A percentile compares a stretch with the other conserved stretches of the same genome.
These are phyloP conservation scores for Pleurotus djamor DNA, from an alignment of 768 basidiomycete species.

Conservation along the genomic window DNA sequence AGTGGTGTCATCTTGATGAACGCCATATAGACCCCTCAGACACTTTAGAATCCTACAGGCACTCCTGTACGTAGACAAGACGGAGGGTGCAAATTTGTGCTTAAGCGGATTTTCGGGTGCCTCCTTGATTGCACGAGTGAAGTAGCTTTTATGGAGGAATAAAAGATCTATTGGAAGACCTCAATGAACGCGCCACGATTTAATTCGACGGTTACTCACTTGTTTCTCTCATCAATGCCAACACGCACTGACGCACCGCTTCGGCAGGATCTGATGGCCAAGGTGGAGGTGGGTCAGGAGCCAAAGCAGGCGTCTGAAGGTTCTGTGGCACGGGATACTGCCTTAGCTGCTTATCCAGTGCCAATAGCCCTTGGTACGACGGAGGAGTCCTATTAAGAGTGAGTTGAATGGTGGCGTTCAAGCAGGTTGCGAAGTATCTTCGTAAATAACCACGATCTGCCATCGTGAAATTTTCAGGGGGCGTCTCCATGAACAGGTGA, in stretches of 20 bases:
- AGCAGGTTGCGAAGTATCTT: conserved; percentile 40
- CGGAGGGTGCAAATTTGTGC: conserved; percentile 44
- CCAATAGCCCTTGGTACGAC: conserved; percentile 41
- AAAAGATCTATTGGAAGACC: conserved; percentile 29
- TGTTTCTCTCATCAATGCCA: conserved; percentile 37
- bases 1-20: conserved; percentile 29
- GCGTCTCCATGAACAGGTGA: neutral
- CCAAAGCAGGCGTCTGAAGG: conserved; percentile 34
- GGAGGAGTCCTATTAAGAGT: conserved; percentile 35
- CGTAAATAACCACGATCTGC: conserved; percentile 44
- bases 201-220: conserved; percentile 29
- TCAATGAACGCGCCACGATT: neutral
- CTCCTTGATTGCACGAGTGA: conserved; percentile 42
- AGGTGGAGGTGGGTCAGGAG: conserved; percentile 22
- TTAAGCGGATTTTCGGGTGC: conserved; percentile 37
- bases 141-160: conserved; percentile 48
- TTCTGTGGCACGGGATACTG: conserved; percentile 44
- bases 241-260: conserved; percentile 46
- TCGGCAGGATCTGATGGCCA: conserved; percentile 36
- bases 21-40: conserved; percentile 31
- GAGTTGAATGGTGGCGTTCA: conserved; percentile 40
- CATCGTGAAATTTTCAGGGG: neutral
- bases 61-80: conserved; percentile 40
- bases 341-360: conserved; percentile 49
- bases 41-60: conserved; percentile 39